Evolutionary conservation across 352 stramenopile genomes (phyloP).

Genomic region (Pythium diclinum): DNA sequence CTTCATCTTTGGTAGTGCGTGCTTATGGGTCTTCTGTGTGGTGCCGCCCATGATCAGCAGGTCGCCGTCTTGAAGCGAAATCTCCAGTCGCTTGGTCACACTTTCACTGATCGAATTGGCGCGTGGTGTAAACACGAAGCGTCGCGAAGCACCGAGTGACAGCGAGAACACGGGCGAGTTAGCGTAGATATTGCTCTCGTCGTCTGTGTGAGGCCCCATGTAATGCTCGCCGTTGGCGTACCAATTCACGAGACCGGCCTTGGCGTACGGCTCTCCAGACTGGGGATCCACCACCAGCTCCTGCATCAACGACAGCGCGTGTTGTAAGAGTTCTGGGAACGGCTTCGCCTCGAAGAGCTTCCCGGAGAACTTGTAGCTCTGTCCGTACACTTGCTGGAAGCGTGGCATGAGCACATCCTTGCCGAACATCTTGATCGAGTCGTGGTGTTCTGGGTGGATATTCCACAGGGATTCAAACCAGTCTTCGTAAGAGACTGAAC

Average conservation of each 20-base stretch:
- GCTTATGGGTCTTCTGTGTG: slow-evolving; percentile 73
- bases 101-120: not conserved
- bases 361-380: slow-evolving; percentile 57
- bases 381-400: slow-evolving; percentile 65
- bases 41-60: slow-evolving; percentile 78
- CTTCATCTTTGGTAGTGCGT: slow-evolving; percentile 77
- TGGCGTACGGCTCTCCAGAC: slow-evolving; percentile 12
- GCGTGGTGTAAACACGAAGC: slow-evolving; percentile 63
- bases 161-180: slow-evolving; percentile 60
- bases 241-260: slow-evolving; percentile 70
- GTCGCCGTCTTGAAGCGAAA: slow-evolving; percentile 63
- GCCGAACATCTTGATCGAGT: slow-evolving; percentile 76
- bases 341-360: slow-evolving; percentile 49
- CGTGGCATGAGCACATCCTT: slow-evolving; percentile 57
- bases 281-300: slow-evolving; percentile 23
- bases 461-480: slow-evolving; percentile 47
- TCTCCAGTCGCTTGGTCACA: slow-evolving; percentile 28
- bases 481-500: slow-evolving; percentile 14
- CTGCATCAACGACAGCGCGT: slow-evolving; percentile 46
- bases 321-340: slow-evolving; percentile 36
- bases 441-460: slow-evolving; percentile 50
- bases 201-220: slow-evolving; percentile 74
- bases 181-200: slow-evolving; percentile 53
- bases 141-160: slow-evolving; percentile 60
- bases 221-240: slow-evolving; percentile 78